A percentile compares a stretch with the other conserved stretches of the same genome.
phyloP scores from a whole-genome alignment of 306 rosid genomes.

The Trichosanthes cucumerina region DNA sequence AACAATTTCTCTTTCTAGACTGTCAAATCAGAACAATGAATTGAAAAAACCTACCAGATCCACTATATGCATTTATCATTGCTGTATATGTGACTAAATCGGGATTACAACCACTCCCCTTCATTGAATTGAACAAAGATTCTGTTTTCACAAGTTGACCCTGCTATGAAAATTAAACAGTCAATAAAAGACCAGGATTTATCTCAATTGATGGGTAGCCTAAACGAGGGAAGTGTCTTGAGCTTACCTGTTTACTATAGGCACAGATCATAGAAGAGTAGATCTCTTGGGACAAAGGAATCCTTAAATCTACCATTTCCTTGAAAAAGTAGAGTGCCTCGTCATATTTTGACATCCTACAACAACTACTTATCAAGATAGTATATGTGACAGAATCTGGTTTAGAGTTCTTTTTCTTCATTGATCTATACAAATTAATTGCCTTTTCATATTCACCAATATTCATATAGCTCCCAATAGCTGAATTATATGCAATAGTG shows the following conservation, averaged over 20 bases:
- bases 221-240: conserved; percentile 10
- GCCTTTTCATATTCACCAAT: conserved; percentile 74
- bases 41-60: conserved; percentile 40
- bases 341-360: conserved; percentile 67
- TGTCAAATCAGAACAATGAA: conserved; percentile 14
- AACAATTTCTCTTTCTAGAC: conserved; percentile 1
- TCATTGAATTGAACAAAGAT: conserved; percentile 58
- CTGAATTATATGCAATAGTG: conserved; percentile 77
- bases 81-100: conserved; percentile 76
- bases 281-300: conserved; percentile 67
- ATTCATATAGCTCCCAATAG: conserved; percentile 88
- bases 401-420: conserved; percentile 58
- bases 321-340: conserved; percentile 54
- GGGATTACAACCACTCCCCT: conserved; percentile 50
- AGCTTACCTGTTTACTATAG: conserved; percentile 69
- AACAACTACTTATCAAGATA: conserved; percentile 84
- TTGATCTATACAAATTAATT: conserved; percentile 45
- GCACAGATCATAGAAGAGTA: conserved; percentile 70
- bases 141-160: conserved; percentile 63
- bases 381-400: conserved; percentile 70
- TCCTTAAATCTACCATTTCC: conserved; percentile 52
- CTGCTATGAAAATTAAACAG: conserved; percentile 29
- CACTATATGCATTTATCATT: conserved; percentile 66
- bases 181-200: conserved; percentile 5
- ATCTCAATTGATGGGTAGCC: conserved; percentile 4